Percentiles rank a stretch among this genome's conserved stretches.
These are phyloP conservation scores for Malassezia vespertilionis DNA, from an alignment of 1,284 basidiomycete species.

Conservation along the genomic window DNA sequence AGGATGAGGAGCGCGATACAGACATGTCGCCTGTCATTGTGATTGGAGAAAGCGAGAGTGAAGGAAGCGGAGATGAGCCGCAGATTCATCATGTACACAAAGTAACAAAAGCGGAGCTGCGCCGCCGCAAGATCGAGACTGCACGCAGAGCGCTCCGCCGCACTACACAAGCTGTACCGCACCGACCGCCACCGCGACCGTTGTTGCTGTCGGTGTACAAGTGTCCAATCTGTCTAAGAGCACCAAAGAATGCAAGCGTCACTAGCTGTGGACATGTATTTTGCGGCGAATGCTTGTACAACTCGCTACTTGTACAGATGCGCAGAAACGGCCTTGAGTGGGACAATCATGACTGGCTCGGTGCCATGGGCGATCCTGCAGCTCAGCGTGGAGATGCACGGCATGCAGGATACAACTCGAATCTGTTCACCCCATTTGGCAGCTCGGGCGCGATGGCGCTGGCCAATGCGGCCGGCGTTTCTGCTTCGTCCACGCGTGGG, in stretches of 20 bases:
- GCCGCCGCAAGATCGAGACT: constrained; percentile 4
- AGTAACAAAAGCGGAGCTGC: constrained; percentile 1
- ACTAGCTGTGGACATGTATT: constrained; percentile 42
- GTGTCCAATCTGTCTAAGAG: constrained; percentile 40
- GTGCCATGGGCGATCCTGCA: constrained; percentile 10
- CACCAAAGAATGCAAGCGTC: constrained; percentile 23
- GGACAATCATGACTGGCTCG: constrained; percentile 17
- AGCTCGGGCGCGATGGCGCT: constrained; percentile 10
- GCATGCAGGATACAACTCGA: neutral
- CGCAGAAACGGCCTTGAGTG: constrained; percentile 20
- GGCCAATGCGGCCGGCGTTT: constrained; percentile 13
- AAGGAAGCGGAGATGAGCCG: neutral
- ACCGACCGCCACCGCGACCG: constrained; percentile 9
- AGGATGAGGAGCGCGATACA: neutral
- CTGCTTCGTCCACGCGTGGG: constrained; percentile 1
- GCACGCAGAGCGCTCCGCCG: constrained; percentile 12
- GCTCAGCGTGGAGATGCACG: neutral
- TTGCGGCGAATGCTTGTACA: constrained; percentile 36
- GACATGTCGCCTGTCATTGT: neutral
- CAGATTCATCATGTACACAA: neutral
- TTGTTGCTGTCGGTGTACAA: constrained; percentile 28
- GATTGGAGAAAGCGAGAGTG: constrained; percentile 5
- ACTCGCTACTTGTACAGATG: constrained; percentile 27
- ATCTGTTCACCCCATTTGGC: constrained; percentile 22
- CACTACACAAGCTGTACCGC: neutral